Evolutionary conservation across 768 basidiomycete genomes (phyloP).

Genomic region (Hemileccinum impolitum): DNA sequence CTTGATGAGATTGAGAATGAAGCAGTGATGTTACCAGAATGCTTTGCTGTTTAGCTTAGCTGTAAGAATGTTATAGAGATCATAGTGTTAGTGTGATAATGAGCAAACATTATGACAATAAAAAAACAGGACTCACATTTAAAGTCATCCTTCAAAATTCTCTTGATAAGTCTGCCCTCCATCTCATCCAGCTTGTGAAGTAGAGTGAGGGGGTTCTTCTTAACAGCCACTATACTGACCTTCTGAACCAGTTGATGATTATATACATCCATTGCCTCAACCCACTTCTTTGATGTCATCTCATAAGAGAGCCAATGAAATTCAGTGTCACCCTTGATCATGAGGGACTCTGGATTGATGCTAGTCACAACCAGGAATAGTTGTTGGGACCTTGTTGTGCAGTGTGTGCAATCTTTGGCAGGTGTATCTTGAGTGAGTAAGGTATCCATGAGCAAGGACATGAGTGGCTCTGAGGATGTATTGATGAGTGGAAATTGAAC

Average conservation of each 20-base stretch:
- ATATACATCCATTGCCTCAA: neutral
- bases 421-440: too few relatives aligned
- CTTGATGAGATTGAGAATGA: neutral
- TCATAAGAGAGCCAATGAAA: neutral
- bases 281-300: neutral
- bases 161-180: conserved; percentile 4
- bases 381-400: too few relatives aligned
- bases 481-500: too few relatives aligned
- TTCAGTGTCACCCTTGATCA: too few relatives aligned
- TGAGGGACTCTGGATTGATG: too few relatives aligned
- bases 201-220: conserved; percentile 3
- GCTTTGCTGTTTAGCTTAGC: neutral
- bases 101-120: neutral
- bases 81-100: too few relatives aligned
- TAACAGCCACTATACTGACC: neutral
- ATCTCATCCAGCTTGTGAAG: neutral
- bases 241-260: neutral
- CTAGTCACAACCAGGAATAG: too few relatives aligned
- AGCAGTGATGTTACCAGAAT: neutral
- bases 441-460: too few relatives aligned
- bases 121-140: conserved; percentile 1
- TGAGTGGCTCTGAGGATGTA: too few relatives aligned
- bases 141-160: conserved; percentile 6
- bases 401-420: too few relatives aligned
- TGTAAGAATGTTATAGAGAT: too few relatives aligned